Evolutionary conservation across 805 yeast species (phyloP), one percentile per base, ranked within the genome.

Genomic region (Yarrowia bubula): DNA sequence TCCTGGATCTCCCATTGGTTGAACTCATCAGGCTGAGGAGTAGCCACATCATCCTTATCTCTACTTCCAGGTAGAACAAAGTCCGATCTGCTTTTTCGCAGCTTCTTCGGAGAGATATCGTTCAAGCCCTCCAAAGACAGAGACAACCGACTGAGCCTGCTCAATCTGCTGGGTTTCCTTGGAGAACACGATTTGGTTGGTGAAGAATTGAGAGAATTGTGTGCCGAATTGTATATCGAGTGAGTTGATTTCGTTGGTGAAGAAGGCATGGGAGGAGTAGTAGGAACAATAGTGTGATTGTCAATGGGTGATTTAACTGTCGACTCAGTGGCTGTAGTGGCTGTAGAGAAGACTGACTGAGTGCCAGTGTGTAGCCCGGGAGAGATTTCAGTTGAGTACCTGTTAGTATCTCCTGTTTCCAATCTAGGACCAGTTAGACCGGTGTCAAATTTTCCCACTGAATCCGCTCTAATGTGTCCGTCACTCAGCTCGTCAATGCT

Each of bases 1-100:
- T 58, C 64, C 41, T 58, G 64, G 51, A 58, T 58, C 41, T 58
- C 64, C 64, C 64, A 58, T 22, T 58, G 64, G 46, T 58, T 58
- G 51, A 58, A 58, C n/a, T 58, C 64, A 22, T 58, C 64, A 8
- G 61, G 43, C 14, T 18, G 61, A 7, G 61, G 46, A 2, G 61
- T 55, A n/a, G 38, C 41, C 6, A 39, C 61, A 1, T 35, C 43
- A 9, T 22, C 10, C 1, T 37, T 13, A 8, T 37, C 58, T 22
- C 35, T 14, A 9, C 17, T 17, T 1, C 32, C 42, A 5, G 43
- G 43, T 8, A 55, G 17, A 1, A 51, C 44, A n/a, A 28, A 41
- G 8, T 43, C 64, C 9, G 64, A 58, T 9, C 51, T n/a, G 32
- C 41, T 44, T 13, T 58, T 58, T 9, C 64, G 41, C 64, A 58